These are phyloP conservation scores for Tardiomyces digboiensis DNA, from an alignment of 1,139 yeast species.

Conservation along the genomic window DNA sequence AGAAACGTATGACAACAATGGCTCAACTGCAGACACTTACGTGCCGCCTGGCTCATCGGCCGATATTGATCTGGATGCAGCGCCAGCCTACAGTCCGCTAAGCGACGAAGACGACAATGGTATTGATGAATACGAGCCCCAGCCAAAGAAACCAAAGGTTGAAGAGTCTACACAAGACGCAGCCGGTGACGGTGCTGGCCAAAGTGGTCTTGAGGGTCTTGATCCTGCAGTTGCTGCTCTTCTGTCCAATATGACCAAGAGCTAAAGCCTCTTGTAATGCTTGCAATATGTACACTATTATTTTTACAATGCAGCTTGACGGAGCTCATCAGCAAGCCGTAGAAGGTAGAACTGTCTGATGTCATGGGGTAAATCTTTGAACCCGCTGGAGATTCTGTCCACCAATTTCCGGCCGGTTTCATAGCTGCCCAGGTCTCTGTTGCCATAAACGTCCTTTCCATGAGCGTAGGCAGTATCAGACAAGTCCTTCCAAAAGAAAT, in stretches of 20 bases:
- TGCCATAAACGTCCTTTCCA: slow-evolving; percentile 30
- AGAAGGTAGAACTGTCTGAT: slow-evolving; percentile 19
- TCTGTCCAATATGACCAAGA: slow-evolving; percentile 14
- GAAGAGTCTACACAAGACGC: slow-evolving; percentile 1
- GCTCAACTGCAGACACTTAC: no score
- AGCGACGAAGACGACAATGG: slow-evolving; percentile 7
- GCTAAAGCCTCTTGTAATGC: no score
- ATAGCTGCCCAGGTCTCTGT: slow-evolving; percentile 26
- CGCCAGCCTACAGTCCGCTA: slow-evolving; percentile 1
- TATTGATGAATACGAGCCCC: slow-evolving; percentile 2
- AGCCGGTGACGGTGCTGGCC: not conserved
- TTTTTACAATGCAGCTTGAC: slow-evolving; percentile 1
- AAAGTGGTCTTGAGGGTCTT: slow-evolving; percentile 15
- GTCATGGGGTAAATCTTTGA: slow-evolving; percentile 19
- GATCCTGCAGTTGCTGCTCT: slow-evolving; percentile 25
- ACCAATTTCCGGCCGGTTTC: slow-evolving; percentile 23
- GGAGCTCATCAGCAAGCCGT: slow-evolving; percentile 20
- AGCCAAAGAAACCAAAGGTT: slow-evolving; percentile 6
- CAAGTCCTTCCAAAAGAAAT: slow-evolving; percentile 29
- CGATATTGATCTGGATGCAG: not conserved
- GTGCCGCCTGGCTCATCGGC: no score
- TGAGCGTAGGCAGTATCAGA: slow-evolving; percentile 18
- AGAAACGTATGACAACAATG: no score
- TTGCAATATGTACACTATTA: slow-evolving; percentile 3
- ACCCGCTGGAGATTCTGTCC: slow-evolving; percentile 14